A percentile compares a stretch with the other conserved stretches of the same genome.
Evolutionary conservation across 345 rosid species (phyloP).

Genomic region (Cardamine occulta): DNA sequence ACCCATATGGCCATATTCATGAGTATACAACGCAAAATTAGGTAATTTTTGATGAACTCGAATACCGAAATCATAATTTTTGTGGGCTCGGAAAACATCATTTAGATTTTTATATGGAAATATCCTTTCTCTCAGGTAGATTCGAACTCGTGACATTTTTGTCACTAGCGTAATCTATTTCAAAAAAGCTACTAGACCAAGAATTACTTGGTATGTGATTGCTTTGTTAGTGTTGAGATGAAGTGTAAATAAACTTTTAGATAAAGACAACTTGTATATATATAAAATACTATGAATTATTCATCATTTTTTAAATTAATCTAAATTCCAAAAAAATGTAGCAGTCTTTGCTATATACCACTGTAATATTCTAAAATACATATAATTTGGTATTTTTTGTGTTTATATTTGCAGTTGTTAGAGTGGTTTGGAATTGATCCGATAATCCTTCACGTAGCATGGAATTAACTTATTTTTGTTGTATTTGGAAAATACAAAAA

Average conservation of each 20-base stretch:
- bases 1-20: background rate
- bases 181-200: too few relatives aligned
- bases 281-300: background rate
- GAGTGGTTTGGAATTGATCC: background rate
- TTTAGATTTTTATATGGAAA: too few relatives aligned
- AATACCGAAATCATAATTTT: too few relatives aligned
- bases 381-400: background rate
- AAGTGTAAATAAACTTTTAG: background rate
- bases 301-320: background rate
- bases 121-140: too few relatives aligned
- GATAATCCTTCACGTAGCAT: background rate
- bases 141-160: too few relatives aligned
- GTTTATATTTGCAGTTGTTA: constrained; percentile 9
- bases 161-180: too few relatives aligned
- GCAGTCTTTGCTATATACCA: background rate
- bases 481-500: background rate
- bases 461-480: background rate
- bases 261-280: background rate
- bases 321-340: background rate
- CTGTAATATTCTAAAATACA: background rate
- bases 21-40: background rate
- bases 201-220: background rate
- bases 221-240: background rate
- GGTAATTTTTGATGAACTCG: too few relatives aligned
- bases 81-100: too few relatives aligned